Evolutionary conservation across 2,329 filamentous ascomycete genomes (phyloP).

Genomic region (Penicillium paneum): DNA sequence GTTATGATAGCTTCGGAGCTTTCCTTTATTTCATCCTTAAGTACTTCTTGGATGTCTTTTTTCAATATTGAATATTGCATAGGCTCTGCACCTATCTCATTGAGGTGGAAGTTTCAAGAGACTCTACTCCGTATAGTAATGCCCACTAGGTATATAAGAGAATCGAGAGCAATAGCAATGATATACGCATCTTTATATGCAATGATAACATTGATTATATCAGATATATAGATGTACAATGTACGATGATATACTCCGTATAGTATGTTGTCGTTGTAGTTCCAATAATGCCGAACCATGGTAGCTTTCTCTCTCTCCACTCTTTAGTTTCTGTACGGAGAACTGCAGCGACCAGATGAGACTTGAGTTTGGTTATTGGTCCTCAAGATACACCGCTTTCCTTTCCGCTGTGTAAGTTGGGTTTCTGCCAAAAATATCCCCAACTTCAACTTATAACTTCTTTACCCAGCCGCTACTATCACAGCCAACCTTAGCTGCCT

Average conservation of each 20-base stretch:
- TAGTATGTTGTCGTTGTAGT: background rate
- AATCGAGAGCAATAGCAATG: background rate
- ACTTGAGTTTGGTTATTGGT: background rate
- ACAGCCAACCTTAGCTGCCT: background rate
- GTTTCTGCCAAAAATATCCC: background rate
- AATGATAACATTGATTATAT: background rate
- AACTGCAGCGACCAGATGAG: background rate
- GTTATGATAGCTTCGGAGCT: background rate
- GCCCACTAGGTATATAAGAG: background rate
- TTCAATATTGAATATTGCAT: background rate
- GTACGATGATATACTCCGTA: background rate
- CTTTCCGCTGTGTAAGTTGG: background rate
- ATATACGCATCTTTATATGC: background rate
- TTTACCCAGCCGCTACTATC: background rate
- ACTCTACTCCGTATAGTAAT: background rate
- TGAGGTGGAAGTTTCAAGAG: background rate
- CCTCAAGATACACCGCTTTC: background rate
- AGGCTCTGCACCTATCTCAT: background rate
- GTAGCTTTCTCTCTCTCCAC: slow-evolving; percentile 19
- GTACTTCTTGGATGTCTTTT: background rate
- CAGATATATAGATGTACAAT: background rate
- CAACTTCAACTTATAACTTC: background rate
- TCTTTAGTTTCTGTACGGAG: slow-evolving; percentile 14
- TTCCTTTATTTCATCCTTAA: background rate
- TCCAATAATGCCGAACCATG: slow-evolving; percentile 33